These are phyloP conservation scores for Prunus dulcis DNA, from an alignment of 306 rosid genomes.

Conservation along the genomic window DNA sequence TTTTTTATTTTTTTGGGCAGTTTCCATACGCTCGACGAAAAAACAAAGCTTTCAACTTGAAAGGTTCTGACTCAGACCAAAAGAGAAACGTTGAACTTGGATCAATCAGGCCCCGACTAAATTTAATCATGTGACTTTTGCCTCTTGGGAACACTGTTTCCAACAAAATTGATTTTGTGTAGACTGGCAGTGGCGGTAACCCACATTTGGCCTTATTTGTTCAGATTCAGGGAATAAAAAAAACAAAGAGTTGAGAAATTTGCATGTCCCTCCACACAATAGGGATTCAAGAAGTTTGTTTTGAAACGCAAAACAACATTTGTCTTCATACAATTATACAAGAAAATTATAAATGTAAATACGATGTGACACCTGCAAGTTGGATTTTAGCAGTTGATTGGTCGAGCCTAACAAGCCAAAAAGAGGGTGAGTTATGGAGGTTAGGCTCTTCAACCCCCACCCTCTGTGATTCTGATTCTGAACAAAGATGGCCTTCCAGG, in stretches of 20 bases:
- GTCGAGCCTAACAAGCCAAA: background rate
- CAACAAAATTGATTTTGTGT: too few species aligned
- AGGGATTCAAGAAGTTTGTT: background rate
- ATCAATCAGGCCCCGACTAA: too few species aligned
- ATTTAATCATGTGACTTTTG: too few species aligned
- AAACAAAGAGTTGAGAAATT: too few species aligned
- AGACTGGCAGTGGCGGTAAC: too few species aligned
- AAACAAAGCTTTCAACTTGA: background rate
- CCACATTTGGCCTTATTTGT: background rate
- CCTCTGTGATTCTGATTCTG: conserved; percentile 11
- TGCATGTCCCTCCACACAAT: too few species aligned
- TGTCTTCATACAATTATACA: background rate
- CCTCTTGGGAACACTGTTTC: too few species aligned
- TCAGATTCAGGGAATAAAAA: too few species aligned
- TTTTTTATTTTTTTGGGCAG: background rate
- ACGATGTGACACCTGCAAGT: conserved; percentile 11
- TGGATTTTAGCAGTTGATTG: conserved; percentile 2
- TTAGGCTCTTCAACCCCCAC: conserved; percentile 8
- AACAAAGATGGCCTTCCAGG: background rate
- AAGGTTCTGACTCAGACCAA: background rate
- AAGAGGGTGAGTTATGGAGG: background rate
- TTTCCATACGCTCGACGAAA: background rate
- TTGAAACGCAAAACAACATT: background rate
- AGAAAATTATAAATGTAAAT: background rate
- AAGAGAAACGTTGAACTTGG: background rate